Evolutionary conservation across 306 rosid species (phyloP).

Genomic region (Vicia sativa): DNA sequence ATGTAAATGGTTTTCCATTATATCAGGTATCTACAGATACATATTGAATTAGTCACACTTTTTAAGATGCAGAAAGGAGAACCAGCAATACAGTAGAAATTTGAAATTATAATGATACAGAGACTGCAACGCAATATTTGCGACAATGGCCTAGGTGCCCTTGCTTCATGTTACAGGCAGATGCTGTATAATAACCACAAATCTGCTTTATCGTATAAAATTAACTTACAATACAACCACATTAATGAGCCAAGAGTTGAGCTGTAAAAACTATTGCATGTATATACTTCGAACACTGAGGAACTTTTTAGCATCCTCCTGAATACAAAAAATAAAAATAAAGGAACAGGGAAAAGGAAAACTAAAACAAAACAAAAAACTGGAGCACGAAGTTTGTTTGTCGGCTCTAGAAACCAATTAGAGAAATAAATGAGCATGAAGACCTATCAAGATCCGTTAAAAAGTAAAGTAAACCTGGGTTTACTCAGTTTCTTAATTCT

Average conservation of each 20-base stretch:
- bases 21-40: too few relatives aligned
- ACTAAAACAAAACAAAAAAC: background rate
- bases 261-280: conserved; percentile 38
- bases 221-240: background rate
- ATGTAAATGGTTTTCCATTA: too few relatives aligned
- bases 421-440: conserved; percentile 39
- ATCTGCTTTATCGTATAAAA: background rate
- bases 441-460: conserved; percentile 39
- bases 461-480: conserved; percentile 46
- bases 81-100: background rate
- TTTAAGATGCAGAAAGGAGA: too few relatives aligned
- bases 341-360: conserved; percentile 8
- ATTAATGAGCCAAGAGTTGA: conserved; percentile 2
- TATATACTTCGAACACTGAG: conserved; percentile 32
- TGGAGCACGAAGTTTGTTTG: conserved; percentile 3
- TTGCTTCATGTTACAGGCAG: background rate
- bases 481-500: conserved; percentile 30
- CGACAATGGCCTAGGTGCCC: background rate
- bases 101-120: background rate
- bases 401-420: conserved; percentile 44
- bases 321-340: conserved; percentile 15
- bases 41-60: too few relatives aligned
- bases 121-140: background rate
- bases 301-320: conserved; percentile 30
- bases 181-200: background rate